phyloP scores from a whole-genome alignment of 495 filamentous ascomycete genomes.

The Articulospora tetracladia region DNA sequence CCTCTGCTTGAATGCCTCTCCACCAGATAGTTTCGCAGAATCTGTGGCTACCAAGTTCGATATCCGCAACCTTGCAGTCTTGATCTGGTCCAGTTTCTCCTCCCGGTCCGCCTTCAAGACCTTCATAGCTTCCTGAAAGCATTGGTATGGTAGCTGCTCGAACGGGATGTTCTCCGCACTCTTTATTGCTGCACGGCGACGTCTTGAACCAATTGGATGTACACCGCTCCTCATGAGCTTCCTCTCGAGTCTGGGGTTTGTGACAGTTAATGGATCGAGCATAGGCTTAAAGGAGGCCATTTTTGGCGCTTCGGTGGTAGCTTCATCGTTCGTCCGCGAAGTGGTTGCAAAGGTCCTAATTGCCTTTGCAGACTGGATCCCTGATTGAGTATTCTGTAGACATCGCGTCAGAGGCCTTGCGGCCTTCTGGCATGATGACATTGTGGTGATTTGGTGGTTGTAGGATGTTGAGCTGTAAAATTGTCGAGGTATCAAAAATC shows the following conservation, averaged over 20 bases:
- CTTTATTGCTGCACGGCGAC: slow-evolving; percentile 74
- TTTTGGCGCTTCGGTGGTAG: slow-evolving; percentile 21
- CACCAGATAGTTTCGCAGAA: slow-evolving; percentile 51
- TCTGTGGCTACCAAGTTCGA: slow-evolving; percentile 54
- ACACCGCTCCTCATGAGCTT: slow-evolving; percentile 53
- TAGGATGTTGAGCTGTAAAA: slow-evolving; percentile 14
- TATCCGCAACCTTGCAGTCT: slow-evolving; percentile 45
- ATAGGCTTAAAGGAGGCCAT: slow-evolving; percentile 25
- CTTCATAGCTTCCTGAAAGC: slow-evolving; percentile 92
- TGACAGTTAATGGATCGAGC: slow-evolving; percentile 32
- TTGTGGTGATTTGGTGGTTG: slow-evolving; percentile 34
- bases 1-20: slow-evolving; percentile 57
- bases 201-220: slow-evolving; percentile 70
- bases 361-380: slow-evolving; percentile 30
- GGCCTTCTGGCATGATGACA: slow-evolving; percentile 68
- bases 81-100: slow-evolving; percentile 71
- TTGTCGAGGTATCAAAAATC: slow-evolving; percentile 18
- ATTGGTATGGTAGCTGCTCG: slow-evolving; percentile 90
- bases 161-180: slow-evolving; percentile 74
- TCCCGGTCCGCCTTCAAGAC: slow-evolving; percentile 74
- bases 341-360: slow-evolving; percentile 45
- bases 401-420: slow-evolving; percentile 63
- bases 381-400: slow-evolving; percentile 44
- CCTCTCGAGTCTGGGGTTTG: slow-evolving; percentile 50
- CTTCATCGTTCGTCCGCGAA: slow-evolving; percentile 35